phyloP scores from a whole-genome alignment of 2,329 filamentous ascomycete genomes.

The Colletotrichum sp. region DNA sequence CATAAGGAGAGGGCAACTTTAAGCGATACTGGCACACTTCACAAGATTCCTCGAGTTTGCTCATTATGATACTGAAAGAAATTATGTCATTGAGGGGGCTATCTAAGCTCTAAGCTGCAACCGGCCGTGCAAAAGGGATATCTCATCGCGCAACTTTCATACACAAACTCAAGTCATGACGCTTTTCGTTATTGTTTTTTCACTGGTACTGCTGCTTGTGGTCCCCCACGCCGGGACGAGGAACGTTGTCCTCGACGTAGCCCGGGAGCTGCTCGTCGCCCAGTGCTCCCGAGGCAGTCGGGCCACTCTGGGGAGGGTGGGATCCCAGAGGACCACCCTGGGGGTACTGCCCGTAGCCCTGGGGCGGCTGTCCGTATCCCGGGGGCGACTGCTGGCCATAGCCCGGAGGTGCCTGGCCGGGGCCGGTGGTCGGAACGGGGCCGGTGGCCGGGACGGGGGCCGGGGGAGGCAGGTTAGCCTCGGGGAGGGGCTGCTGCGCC shows the following conservation, averaged over 20 bases:
- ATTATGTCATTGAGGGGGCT: background rate
- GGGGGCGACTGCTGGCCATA: background rate
- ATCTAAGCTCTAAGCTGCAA: background rate
- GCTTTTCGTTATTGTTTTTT: background rate
- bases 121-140: background rate
- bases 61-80: background rate
- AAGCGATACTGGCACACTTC: background rate
- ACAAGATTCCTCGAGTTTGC: background rate
- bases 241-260: slow-evolving; percentile 20
- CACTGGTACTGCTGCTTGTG: slow-evolving; percentile 19
- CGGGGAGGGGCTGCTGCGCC: slow-evolving; percentile 24
- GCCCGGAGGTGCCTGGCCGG: background rate
- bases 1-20: background rate
- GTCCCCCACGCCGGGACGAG: slow-evolving; percentile 19
- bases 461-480: slow-evolving; percentile 20
- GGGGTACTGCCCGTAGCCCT: background rate
- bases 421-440: background rate
- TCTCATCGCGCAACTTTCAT: background rate
- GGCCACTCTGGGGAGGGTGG: background rate
- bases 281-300: slow-evolving; percentile 10
- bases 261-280: slow-evolving; percentile 16
- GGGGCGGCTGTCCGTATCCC: background rate
- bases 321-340: slow-evolving; percentile 28
- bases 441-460: background rate
- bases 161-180: background rate